Evolutionary conservation across 805 yeast species (phyloP).

Genomic region (Dipodascus albidus): DNA sequence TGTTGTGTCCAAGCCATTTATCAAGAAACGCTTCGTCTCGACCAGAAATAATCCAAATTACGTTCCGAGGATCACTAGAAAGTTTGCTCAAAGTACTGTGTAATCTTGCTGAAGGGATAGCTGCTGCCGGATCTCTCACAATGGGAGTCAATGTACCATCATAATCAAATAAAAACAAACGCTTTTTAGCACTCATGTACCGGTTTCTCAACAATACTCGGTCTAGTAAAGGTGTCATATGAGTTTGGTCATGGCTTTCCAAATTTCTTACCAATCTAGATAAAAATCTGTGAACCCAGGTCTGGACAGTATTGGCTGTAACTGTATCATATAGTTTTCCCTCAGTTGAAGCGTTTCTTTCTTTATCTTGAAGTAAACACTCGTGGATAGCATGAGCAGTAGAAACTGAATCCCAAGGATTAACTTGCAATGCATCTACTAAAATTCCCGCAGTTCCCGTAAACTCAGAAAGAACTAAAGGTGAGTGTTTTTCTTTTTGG

Average conservation of each 20-base stretch:
- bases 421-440: conserved; percentile 51
- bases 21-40: conserved; percentile 86
- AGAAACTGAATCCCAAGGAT: conserved; percentile 96
- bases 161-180: conserved; percentile 85
- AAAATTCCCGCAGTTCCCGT: conserved; percentile 64
- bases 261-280: conserved; percentile 29
- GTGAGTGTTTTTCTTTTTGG: conserved; percentile 49
- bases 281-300: conserved; percentile 64
- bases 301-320: conserved; percentile 58
- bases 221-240: conserved; percentile 74
- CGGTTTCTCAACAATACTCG: conserved; percentile 48
- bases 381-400: conserved; percentile 76
- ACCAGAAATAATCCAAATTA: conserved; percentile 92
- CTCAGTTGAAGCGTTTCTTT: conserved; percentile 8
- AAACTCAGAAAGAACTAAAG: conserved; percentile 83
- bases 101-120: conserved; percentile 77
- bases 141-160: conserved; percentile 97
- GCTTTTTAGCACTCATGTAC: conserved; percentile 49
- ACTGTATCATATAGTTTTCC: conserved; percentile 50
- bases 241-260: conserved; percentile 31
- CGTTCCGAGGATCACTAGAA: conserved; percentile 66
- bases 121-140: conserved; percentile 96
- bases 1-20: conserved; percentile 70
- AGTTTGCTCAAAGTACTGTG: conserved; percentile 46
- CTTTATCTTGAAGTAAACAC: conserved; percentile 46